These are phyloP conservation scores for Coniochaeta prunicola DNA, from an alignment of 2,329 filamentous ascomycete genomes.

Conservation along the genomic window DNA sequence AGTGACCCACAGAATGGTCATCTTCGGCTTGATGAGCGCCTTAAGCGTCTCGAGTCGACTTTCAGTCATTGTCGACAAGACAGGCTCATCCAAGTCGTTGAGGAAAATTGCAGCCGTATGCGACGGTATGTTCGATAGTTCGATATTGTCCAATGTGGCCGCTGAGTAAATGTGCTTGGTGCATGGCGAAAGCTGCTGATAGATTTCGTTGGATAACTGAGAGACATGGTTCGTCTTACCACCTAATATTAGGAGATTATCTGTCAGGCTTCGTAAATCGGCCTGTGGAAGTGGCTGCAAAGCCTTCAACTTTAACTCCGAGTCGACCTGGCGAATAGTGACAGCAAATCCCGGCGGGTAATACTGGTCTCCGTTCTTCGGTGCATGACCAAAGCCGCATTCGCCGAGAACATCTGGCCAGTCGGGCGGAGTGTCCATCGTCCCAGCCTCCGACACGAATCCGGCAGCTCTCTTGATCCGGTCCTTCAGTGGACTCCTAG, in stretches of 20 bases:
- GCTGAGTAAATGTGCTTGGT: conserved; percentile 14
- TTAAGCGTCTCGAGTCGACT: conserved; percentile 17
- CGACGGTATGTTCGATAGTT: conserved; percentile 3
- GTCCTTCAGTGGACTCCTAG: conserved; percentile 11
- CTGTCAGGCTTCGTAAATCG: conserved; percentile 4
- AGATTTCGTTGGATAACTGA: conserved; percentile 13
- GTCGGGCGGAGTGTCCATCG: conserved; percentile 18
- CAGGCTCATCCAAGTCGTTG: conserved; percentile 25
- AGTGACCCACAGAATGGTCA: conserved; percentile 24
- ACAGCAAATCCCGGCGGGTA: conserved; percentile 24
- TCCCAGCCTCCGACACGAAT: neutral
- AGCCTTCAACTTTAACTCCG: conserved; percentile 13
- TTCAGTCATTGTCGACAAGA: conserved; percentile 26
- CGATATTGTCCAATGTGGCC: conserved; percentile 19
- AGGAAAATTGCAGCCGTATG: conserved; percentile 27
- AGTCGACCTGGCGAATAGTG: conserved; percentile 27
- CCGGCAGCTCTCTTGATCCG: conserved; percentile 10
- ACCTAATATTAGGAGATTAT: conserved; percentile 25
- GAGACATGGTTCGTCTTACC: conserved; percentile 12
- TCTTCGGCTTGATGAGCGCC: conserved; percentile 18
- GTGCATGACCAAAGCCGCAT: conserved; percentile 23
- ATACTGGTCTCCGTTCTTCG: conserved; percentile 23
- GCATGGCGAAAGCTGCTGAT: conserved; percentile 10
- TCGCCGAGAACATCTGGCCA: conserved; percentile 25
- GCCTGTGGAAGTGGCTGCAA: conserved; percentile 9